A percentile compares a stretch with the other conserved stretches of the same genome.
These are phyloP conservation scores for Heterobasidion annosum DNA, from an alignment of 1,284 basidiomycete species.

Conservation along the genomic window DNA sequence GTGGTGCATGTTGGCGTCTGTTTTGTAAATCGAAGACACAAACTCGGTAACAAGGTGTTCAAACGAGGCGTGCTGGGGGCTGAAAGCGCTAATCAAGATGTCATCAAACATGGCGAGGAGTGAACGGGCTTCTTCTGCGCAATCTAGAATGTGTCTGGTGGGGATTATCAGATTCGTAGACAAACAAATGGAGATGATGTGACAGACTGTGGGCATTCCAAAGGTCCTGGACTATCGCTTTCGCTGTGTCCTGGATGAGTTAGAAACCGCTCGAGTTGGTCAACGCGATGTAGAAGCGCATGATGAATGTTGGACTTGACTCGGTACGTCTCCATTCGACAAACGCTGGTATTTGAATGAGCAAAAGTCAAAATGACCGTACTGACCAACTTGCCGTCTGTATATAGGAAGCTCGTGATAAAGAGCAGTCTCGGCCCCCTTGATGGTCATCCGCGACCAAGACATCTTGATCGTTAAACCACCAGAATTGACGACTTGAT, in stretches of 20 bases:
- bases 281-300: conserved; percentile 33
- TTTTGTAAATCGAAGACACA: conserved; percentile 9
- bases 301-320: conserved; percentile 57
- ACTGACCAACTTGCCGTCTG: conserved; percentile 38
- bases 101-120: conserved; percentile 47
- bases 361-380: conserved; percentile 1
- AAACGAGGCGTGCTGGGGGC: conserved; percentile 23
- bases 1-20: conserved; percentile 20
- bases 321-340: conserved; percentile 65
- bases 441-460: conserved; percentile 72
- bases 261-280: conserved; percentile 15
- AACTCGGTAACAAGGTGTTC: conserved; percentile 13
- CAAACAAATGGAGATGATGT: background rate
- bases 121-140: conserved; percentile 13
- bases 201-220: background rate
- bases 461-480: conserved; percentile 72
- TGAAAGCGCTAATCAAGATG: conserved; percentile 49
- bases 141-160: conserved; percentile 2
- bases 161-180: background rate
- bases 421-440: conserved; percentile 46
- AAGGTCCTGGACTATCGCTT: too few species aligned
- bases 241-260: background rate
- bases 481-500: conserved; percentile 61
- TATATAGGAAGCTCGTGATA: conserved; percentile 70
- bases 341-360: conserved; percentile 39